Base-by-base conservation (phyloP, 495 filamentous ascomycete genomes). In the Neurospora tetraspora region DNA sequence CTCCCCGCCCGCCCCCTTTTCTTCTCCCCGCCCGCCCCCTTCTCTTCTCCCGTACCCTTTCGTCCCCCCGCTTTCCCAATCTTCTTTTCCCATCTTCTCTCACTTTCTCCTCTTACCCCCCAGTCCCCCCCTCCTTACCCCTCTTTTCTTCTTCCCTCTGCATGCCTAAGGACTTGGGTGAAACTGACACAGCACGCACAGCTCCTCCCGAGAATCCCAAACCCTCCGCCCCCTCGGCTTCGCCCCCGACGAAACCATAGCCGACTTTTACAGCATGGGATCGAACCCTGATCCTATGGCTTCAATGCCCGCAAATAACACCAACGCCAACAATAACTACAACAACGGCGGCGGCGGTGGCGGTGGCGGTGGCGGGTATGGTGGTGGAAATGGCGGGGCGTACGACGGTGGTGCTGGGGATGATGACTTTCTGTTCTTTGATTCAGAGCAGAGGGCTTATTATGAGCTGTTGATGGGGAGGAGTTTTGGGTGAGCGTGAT, bases 401-500 rank as follows among this genome's bases (percentile, higher is more conserved):
- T 59, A 59, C 20, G 47, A 14, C 8, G 16, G 43, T 27, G 20
- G 20, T 53, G 47, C 3, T 59, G 27, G 27, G 1, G 53, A 65
- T 34, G 53, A 65, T 65, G 53, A 65, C 27, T 65, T 65, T 18
- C 8, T 65, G 27, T 65, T 65, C 18, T 65, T 65, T 65, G 80
- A 82, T 72, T 75, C 74, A 0, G 80, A 82, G 69, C 80, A 82
- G 74, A 74, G 78, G 45, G 78, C 78, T 9, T 82, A 79, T 43
- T 82, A 82, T 43, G 80, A 82, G 76, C 73, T 82, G 3, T 75
- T 82, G 12, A 82, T 82, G 80, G 80, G 80, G 7, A 65, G 53
- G 27, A 65, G 53, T 65, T 65, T 65, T 9, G 14, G 23, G 2
- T 53, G 45, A 20, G n/a, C n/a, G n/a, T n/a, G n/a, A n/a, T n/a